These are phyloP conservation scores for Jaltomata sinuosa DNA, from an alignment of 257 asterid genomes.

Conservation along the genomic window DNA sequence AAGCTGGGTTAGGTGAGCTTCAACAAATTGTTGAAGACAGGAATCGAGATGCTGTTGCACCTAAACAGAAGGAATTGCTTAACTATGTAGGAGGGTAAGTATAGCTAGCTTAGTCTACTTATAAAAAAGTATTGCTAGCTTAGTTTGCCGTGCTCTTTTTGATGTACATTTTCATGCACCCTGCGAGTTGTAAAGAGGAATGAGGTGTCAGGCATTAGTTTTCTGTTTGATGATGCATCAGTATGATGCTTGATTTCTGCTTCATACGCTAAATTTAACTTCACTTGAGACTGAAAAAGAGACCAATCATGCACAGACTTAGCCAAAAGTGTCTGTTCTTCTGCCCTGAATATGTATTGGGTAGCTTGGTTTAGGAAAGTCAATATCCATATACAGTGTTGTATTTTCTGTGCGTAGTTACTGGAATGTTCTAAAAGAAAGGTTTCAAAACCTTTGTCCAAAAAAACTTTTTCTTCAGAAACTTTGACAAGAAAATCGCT, in stretches of 20 bases:
- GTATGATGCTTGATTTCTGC: background rate
- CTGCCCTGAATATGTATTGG: background rate
- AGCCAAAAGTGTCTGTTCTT: background rate
- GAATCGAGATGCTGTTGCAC: constrained; percentile 71
- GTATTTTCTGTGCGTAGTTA: background rate
- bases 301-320: background rate
- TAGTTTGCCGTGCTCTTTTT: background rate
- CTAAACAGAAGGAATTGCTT: constrained; percentile 95
- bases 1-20: constrained; percentile 73
- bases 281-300: background rate
- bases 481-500: background rate
- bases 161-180: background rate
- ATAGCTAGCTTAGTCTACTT: background rate
- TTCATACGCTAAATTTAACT: background rate
- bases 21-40: constrained; percentile 63
- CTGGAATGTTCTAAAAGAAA: background rate
- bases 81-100: constrained; percentile 96
- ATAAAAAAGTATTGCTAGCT: background rate
- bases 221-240: background rate
- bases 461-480: background rate
- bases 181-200: background rate
- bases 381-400: background rate
- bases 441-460: background rate
- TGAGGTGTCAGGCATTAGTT: background rate
- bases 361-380: background rate